Conservation (phyloP, 805 yeast genomes). For the Cyberlindnera samutprakarnensis region DNA sequence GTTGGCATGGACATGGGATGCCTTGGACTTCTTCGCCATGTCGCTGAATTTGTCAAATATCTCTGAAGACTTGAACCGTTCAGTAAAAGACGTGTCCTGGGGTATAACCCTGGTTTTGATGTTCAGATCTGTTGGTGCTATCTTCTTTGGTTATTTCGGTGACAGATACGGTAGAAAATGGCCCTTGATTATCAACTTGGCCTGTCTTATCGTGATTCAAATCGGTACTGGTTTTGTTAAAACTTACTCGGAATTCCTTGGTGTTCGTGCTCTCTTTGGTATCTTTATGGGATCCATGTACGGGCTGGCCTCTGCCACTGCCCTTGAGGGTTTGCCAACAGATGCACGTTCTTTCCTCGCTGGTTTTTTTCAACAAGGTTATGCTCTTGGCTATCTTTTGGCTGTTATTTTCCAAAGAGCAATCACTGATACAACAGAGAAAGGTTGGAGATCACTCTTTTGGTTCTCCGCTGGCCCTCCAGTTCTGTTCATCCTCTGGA, state of each 20-base stretch:
- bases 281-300: slow-evolving; percentile 44
- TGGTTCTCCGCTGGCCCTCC: slow-evolving; percentile 64
- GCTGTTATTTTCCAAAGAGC: slow-evolving; percentile 63
- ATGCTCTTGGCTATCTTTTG: slow-evolving; percentile 59
- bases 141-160: slow-evolving; percentile 49
- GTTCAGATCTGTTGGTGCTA: slow-evolving; percentile 62
- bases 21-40: slow-evolving; percentile 55
- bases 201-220: slow-evolving; percentile 42
- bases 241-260: slow-evolving; percentile 50
- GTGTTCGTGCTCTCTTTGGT: slow-evolving; percentile 57
- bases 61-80: slow-evolving; percentile 36
- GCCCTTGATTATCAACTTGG: slow-evolving; percentile 43
- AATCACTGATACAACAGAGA: slow-evolving; percentile 41
- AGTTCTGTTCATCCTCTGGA: slow-evolving; percentile 32
- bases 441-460: slow-evolving; percentile 63
- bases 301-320: slow-evolving; percentile 36
- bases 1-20: slow-evolving; percentile 58
- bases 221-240: slow-evolving; percentile 58
- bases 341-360: slow-evolving; percentile 50
- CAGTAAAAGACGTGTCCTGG: slow-evolving; percentile 49
- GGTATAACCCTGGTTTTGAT: slow-evolving; percentile 55
- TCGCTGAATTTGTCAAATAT: slow-evolving; percentile 42
- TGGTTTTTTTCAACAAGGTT: slow-evolving; percentile 77
- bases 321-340: slow-evolving; percentile 40
- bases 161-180: slow-evolving; percentile 56